A percentile compares a stretch with the other conserved stretches of the same genome.
Evolutionary conservation across 805 yeast species (phyloP).

Genomic region (Ogataea methanolica): DNA sequence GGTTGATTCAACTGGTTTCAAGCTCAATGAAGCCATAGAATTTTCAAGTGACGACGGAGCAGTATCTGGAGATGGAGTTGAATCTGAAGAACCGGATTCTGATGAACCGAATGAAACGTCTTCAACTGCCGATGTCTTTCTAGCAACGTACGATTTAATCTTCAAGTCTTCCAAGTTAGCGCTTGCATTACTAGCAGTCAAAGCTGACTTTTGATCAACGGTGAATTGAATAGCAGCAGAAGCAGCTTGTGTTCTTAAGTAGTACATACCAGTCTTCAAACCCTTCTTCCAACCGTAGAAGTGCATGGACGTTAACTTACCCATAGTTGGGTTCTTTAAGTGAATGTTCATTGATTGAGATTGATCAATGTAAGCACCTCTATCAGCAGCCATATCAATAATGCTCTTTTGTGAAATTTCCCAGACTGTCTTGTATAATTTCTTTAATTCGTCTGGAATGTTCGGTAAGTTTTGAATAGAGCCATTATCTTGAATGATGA

Average conservation of each 20-base stretch:
- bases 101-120: conserved; percentile 28
- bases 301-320: conserved; percentile 96
- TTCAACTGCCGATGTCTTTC: conserved; percentile 24
- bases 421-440: conserved; percentile 57
- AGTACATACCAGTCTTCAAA: conserved; percentile 98
- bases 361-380: conserved; percentile 82
- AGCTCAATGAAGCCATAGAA: conserved; percentile 42
- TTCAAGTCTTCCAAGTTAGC: conserved; percentile 28
- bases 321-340: conserved; percentile 92
- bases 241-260: conserved; percentile 96
- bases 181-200: conserved; percentile 23
- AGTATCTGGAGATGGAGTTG: conserved; percentile 43
- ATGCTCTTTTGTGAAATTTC: conserved; percentile 55
- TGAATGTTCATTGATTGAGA: conserved; percentile 92
- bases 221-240: conserved; percentile 96
- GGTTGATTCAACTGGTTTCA: conserved; percentile 20
- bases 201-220: conserved; percentile 47
- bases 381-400: conserved; percentile 65
- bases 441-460: conserved; percentile 50
- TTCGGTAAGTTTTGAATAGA: conserved; percentile 52
- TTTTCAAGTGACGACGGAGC: conserved; percentile 37
- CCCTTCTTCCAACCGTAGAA: conserved; percentile 99
- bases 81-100: conserved; percentile 33
- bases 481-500: conserved; percentile 52
- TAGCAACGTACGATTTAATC: conserved; percentile 32